A percentile compares a stretch with the other conserved stretches of the same genome.
These are phyloP conservation scores for Cryptosporidium muris DNA, from an alignment of 169 alveolate species.

Conservation along the genomic window DNA sequence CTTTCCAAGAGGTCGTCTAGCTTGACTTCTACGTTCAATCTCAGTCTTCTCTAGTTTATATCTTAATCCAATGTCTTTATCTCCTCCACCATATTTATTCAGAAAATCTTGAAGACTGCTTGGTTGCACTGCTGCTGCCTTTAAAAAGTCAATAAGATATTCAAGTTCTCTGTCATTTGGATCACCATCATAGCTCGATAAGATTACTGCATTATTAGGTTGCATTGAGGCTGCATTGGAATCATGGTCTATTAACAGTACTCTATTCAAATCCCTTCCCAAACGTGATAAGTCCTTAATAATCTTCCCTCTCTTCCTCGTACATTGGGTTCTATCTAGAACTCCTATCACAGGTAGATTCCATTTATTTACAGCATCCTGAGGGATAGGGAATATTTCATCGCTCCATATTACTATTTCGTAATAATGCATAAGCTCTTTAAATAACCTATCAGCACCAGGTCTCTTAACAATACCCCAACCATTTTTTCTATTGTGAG, in stretches of 20 bases:
- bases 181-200: slow-evolving; percentile 84
- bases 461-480: slow-evolving; percentile 92
- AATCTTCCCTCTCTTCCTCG: slow-evolving; percentile 78
- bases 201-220: slow-evolving; percentile 82
- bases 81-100: slow-evolving; percentile 81
- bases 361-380: slow-evolving; percentile 87
- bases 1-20: slow-evolving; percentile 22
- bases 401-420: slow-evolving; percentile 94
- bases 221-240: slow-evolving; percentile 73
- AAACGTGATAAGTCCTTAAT: slow-evolving; percentile 83
- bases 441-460: slow-evolving; percentile 88
- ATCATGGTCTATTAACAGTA: slow-evolving; percentile 86
- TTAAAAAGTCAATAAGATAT: slow-evolving; percentile 80
- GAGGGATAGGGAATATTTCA: slow-evolving; percentile 88
- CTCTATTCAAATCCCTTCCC: slow-evolving; percentile 86
- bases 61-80: slow-evolving; percentile 78
- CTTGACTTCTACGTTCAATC: slow-evolving; percentile 13
- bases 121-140: slow-evolving; percentile 82
- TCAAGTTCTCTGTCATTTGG: slow-evolving; percentile 83
- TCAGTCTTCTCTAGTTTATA: slow-evolving; percentile 72
- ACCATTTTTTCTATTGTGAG: slow-evolving; percentile 85
- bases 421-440: slow-evolving; percentile 85
- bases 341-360: slow-evolving; percentile 89
- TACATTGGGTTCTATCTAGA: slow-evolving; percentile 85
- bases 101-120: slow-evolving; percentile 78